Evolutionary conservation across 306 rosid species (phyloP), one percentile per base, ranked within the genome.

Genomic region (Quillaja saponaria): DNA sequence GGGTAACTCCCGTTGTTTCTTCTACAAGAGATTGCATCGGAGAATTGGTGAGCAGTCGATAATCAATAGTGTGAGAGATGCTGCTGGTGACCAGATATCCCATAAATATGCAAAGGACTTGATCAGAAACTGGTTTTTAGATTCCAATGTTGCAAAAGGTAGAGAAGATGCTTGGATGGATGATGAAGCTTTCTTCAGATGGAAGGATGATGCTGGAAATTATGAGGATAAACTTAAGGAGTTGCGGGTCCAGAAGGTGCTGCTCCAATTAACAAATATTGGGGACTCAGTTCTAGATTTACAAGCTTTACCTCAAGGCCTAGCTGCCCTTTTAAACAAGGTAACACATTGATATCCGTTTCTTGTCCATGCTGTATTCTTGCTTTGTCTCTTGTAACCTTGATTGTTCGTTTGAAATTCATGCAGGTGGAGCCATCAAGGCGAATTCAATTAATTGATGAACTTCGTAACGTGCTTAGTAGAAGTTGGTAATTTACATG

Each of bases 251-350:
- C 90, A 86, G 80, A 92, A 87, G 74, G 78, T 92, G 61, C 42
- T 80, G 67, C 80, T 86, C 84, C 95, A 89, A 63, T 64, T 92
- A 66, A 79, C 89, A 51, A 76, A 60, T 58, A 84, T 92, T 59
- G 90, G 95, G 17, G 81, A 79, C 65, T 89, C 95, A 7, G 61
- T 44, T 60, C 72, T 81, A 42, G 96, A 84, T 81, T 76, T 92
- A 82, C 87, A 86, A 78, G 95, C 91, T 61, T 74, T 92, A 57
- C 96, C 99, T 71, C 95, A 81, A 72, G 96, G 96, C 69, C 88
- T 92, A 69, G 85, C 96, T 47, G 81, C 95, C 61, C 89, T 92
- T 80, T 66, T 92, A 81, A 84, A 84, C 95, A 86, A 89, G 91
- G 99, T 92, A 81, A 78, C 25, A 40, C 31, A 46, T 68, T 67